A percentile compares a stretch with the other conserved stretches of the same genome.
These are phyloP conservation scores for Pseudozyma sp. DNA, from an alignment of 1,284 basidiomycete genomes.

Conservation along the genomic window DNA sequence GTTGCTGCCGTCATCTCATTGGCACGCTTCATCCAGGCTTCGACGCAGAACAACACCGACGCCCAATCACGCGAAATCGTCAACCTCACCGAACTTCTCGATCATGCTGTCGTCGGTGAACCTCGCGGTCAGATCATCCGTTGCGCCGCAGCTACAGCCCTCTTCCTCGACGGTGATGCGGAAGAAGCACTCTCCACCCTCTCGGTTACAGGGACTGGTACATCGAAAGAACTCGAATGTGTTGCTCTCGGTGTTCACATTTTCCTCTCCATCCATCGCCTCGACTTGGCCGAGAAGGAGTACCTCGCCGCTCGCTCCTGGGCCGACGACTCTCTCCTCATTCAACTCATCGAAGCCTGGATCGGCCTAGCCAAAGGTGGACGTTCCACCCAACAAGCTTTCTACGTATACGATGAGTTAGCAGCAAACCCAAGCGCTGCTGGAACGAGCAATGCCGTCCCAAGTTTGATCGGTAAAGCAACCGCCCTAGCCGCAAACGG, in stretches of 20 bases:
- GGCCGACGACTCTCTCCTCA: conserved; percentile 67
- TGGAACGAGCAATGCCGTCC: conserved; percentile 43
- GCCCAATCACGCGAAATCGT: conserved; percentile 45
- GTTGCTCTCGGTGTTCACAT: conserved; percentile 67
- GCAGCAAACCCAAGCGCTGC: conserved; percentile 58
- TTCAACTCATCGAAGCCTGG: conserved; percentile 67
- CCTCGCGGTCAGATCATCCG: conserved; percentile 46
- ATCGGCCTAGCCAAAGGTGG: conserved; percentile 64
- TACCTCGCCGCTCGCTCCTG: conserved; percentile 62
- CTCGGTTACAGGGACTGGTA: conserved; percentile 39
- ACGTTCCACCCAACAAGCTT: conserved; percentile 65
- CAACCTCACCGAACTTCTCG: conserved; percentile 60
- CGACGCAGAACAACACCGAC: conserved; percentile 25
- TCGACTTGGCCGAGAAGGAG: conserved; percentile 64
- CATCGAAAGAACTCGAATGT: conserved; percentile 61
- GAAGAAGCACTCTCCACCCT: conserved; percentile 63
- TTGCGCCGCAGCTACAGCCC: conserved; percentile 59
- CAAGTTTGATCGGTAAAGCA: conserved; percentile 59
- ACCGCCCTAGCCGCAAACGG: conserved; percentile 56
- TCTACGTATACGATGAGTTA: conserved; percentile 68
- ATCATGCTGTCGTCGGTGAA: conserved; percentile 60
- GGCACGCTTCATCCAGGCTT: conserved; percentile 57
- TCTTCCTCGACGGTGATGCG: conserved; percentile 56
- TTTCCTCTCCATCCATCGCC: conserved; percentile 62
- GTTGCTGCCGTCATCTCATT: conserved; percentile 55